Base-by-base conservation (phyloP, 306 rosid species). In the Quercus parvula region DNA sequence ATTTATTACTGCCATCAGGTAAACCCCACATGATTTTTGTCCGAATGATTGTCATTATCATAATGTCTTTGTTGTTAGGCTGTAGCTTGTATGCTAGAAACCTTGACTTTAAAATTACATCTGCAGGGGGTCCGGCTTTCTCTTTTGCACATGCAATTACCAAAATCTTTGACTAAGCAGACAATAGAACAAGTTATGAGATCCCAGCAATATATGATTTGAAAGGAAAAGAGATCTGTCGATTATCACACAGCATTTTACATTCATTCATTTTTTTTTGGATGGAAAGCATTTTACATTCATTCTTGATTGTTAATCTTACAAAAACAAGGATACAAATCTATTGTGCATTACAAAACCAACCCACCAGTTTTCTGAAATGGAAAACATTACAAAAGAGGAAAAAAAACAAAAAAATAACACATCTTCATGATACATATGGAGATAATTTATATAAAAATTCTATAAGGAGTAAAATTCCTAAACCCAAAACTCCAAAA, bases 301-400 rank as follows among this genome's bases (percentile, higher is more conserved):
- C 92, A 79, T 59, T 77, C 79, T 79, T 56, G 74, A 68, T 58
- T 75, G 77, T 78, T 84, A 85, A 84, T 81, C 85, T 84, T 88
- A 89, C 89, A 84, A 83, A 81, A 78, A 76, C 35, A 80, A 77
- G 74, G 59, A 62, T 46, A 75, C 44, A 77, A 74, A 63, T 70
- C 58, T 56, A 57, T 79, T 59, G 73, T 80, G 81, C 79, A 84
- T 71, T 79, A 83, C 89, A 85, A 68, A 20, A 83, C 66, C 78
- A 81, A 81, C 82, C 81, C 90, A 83, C 81, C 69, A 86, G 86
- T 87, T 89, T 88, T 89, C 87, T 78, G 74, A 70, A 81, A 77
- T 61, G 35, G 84, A 87, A 86, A 86, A 79, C 88, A 73, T 70
- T 35, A 2, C 24, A 57, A 20, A 73, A 62, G 25, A 62, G 5